phyloP scores from a whole-genome alignment of 225 moss, liverwort and hornwort species.

The Pseudisothecium myosuroides region DNA sequence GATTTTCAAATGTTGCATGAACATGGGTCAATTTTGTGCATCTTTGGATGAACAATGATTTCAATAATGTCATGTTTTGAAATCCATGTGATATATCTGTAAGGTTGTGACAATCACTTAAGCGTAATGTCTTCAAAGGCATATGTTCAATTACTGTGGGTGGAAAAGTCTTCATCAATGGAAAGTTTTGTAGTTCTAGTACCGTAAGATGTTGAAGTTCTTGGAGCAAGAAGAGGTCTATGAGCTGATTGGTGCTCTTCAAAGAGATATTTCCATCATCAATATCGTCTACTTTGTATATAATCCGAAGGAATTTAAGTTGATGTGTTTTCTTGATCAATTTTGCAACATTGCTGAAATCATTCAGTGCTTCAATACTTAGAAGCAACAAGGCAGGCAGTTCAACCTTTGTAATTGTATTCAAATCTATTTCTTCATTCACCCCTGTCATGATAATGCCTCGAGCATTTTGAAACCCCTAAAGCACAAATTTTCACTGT shows the following conservation, averaged over 20 bases:
- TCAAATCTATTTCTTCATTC: background rate
- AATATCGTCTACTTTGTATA: background rate
- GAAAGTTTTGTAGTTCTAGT: background rate
- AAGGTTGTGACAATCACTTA: background rate
- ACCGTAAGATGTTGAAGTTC: background rate
- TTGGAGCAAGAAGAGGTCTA: background rate
- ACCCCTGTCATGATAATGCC: background rate
- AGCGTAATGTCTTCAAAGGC: background rate
- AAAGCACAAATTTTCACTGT: too few species aligned
- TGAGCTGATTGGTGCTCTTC: accelerated
- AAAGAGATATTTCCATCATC: background rate
- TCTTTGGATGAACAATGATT: background rate
- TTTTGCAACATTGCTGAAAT: background rate
- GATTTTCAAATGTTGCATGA: background rate
- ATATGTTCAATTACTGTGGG: background rate
- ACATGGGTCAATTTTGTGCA: background rate
- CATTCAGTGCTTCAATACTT: background rate
- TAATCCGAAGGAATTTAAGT: background rate
- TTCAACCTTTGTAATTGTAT: background rate
- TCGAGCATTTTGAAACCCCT: background rate
- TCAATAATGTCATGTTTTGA: background rate
- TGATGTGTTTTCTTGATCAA: background rate
- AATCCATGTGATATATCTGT: background rate
- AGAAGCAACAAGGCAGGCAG: background rate
- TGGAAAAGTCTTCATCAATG: background rate